Evolutionary conservation across 371 early-diverging fungal genomes (phyloP).

Genomic region (Apophysomyces trapeziformis): DNA sequence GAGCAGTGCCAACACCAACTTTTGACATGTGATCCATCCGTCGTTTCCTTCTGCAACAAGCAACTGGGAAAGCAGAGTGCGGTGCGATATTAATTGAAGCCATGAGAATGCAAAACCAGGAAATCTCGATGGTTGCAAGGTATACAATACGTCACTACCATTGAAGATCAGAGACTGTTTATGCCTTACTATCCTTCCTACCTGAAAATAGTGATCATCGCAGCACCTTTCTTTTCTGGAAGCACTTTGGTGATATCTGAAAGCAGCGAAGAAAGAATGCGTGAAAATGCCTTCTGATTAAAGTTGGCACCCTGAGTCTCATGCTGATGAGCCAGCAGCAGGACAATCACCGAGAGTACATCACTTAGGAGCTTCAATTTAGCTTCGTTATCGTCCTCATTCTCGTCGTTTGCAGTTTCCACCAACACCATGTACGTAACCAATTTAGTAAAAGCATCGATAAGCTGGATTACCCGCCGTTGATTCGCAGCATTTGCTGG

Average conservation of each 20-base stretch:
- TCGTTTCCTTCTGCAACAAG: slow-evolving; percentile 50
- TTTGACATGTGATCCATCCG: slow-evolving; percentile 85
- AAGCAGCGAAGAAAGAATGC: slow-evolving; percentile 87
- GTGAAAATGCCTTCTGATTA: slow-evolving; percentile 90
- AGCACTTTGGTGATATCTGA: slow-evolving; percentile 74
- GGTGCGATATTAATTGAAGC: slow-evolving; percentile 91
- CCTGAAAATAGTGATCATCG: slow-evolving; percentile 38
- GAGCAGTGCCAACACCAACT: slow-evolving; percentile 79
- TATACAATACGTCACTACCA: slow-evolving; percentile 82
- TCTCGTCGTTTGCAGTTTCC: slow-evolving; percentile 34
- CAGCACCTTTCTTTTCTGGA: slow-evolving; percentile 20
- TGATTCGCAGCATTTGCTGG: slow-evolving; percentile 42
- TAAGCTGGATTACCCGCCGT: slow-evolving; percentile 64
- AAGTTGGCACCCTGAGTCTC: slow-evolving; percentile 75
- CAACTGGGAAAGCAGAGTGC: slow-evolving; percentile 87
- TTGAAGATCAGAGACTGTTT: slow-evolving; percentile 28
- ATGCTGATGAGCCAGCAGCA: slow-evolving; percentile 85
- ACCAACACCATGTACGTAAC: slow-evolving; percentile 70
- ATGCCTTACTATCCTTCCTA: slow-evolving; percentile 12
- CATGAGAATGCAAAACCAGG: slow-evolving; percentile 97
- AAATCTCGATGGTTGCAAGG: slow-evolving; percentile 81
- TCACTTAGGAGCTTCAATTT: slow-evolving; percentile 70
- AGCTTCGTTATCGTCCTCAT: slow-evolving; percentile 52
- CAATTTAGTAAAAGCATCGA: slow-evolving; percentile 83
- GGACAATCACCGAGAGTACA: slow-evolving; percentile 81